Base-by-base conservation (phyloP, 192 early-diverging fungal genomes). In the Mortierella hygrophila region DNA sequence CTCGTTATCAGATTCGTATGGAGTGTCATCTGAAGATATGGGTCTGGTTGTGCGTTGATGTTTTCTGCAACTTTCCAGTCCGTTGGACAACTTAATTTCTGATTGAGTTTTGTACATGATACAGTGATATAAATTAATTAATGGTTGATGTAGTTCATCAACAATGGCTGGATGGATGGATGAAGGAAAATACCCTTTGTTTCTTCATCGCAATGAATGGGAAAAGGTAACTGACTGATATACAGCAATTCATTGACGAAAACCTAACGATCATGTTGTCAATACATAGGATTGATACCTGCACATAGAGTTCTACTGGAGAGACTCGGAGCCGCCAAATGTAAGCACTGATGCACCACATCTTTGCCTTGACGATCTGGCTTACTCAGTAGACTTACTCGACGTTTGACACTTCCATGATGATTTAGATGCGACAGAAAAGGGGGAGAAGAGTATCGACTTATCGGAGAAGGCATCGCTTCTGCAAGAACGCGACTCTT, bases 391-490 rank as follows among this genome's bases (percentile, higher is more conserved):
- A 29, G 3, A 65, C 57, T 65, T 11, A 65, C 60, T 29, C 60
- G 4, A 65, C 60, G 9, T 15, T 65, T n/a, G 55, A 57, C 42
- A 20, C 70, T 20, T 52, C 11, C 29, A 44, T 35, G 13, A 46
- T 41, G n/a, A 37, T 29, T 55, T 78, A 52, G 70, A 88, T 4
- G n/a, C 42, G 26, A 35, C 85, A 20, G 77, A 81, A n/a, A 65
- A 54, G 13, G 38, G 74, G 3, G 47, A 65, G 21, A 71, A 76
- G 57, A 9, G 1, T 9, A 0, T 85, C 18, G 49, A 70, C 40
- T 79, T 65, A 13, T 57, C 35, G 16, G 72, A 75, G 26, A 84
- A 44, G 42, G 38, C 72, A 32, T 32, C 54, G 8, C 63, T 85
- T 6, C 40, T 47, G 26, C n/a, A 75, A 7, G 72, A 78, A 38